Conservation (phyloP, 805 yeast species). For the Spathaspora girioi region DNA sequence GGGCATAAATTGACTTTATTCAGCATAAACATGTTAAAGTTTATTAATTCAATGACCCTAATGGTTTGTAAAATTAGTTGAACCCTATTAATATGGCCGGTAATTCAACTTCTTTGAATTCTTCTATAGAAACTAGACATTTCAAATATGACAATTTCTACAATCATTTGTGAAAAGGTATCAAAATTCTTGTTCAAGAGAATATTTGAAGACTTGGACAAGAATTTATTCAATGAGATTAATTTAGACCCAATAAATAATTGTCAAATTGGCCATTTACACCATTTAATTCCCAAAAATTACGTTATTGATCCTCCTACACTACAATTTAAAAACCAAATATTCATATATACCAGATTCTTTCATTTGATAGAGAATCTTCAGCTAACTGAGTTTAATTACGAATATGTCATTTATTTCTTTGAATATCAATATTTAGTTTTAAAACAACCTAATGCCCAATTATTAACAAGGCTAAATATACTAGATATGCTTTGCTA, state of each 20-base stretch:
- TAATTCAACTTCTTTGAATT: background rate
- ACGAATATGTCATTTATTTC: background rate
- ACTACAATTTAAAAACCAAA: background rate
- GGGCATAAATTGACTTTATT: too few relatives aligned
- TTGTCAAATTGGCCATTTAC: background rate
- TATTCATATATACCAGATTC: background rate
- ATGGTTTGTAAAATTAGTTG: background rate
- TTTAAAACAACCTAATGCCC: background rate
- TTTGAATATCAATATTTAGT: background rate
- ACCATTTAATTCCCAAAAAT: background rate
- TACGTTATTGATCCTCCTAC: background rate
- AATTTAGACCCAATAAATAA: background rate
- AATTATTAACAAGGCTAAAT: background rate
- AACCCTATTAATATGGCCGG: background rate
- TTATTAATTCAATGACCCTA: too few relatives aligned
- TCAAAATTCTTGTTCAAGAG: background rate
- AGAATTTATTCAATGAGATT: background rate
- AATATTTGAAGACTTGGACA: conserved; percentile 2
- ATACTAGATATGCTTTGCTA: background rate
- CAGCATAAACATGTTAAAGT: too few relatives aligned
- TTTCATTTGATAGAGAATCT: background rate
- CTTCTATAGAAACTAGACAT: background rate
- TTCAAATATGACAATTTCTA: background rate
- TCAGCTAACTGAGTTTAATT: background rate
- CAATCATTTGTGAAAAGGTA: background rate